Evolutionary conservation across 2,329 filamentous ascomycete species (phyloP).

Genomic region (Xylariaceae sp.): DNA sequence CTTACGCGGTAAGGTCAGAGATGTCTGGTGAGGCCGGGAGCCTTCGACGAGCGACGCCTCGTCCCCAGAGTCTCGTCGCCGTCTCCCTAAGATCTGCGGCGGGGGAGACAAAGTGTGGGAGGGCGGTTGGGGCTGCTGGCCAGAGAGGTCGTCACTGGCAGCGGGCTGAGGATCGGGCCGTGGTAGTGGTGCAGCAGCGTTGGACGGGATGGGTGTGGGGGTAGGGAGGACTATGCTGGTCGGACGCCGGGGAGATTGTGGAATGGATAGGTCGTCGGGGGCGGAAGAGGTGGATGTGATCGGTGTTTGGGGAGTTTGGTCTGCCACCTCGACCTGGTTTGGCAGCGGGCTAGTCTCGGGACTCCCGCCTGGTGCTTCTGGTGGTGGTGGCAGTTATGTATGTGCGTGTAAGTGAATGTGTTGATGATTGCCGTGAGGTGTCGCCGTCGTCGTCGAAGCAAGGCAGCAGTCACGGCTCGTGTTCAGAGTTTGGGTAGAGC

Average conservation of each 20-base stretch:
- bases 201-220: slow-evolving; percentile 28
- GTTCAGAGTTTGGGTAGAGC: slow-evolving; percentile 12
- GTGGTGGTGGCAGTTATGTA: slow-evolving; percentile 17
- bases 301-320: slow-evolving; percentile 56
- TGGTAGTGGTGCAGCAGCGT: slow-evolving; percentile 20
- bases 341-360: slow-evolving; percentile 41
- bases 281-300: slow-evolving; percentile 56
- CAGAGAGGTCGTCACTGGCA: slow-evolving; percentile 11
- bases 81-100: slow-evolving; percentile 52
- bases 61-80: slow-evolving; percentile 47
- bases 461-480: slow-evolving; percentile 7
- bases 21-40: slow-evolving; percentile 17
- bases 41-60: slow-evolving; percentile 29
- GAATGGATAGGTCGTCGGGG: slow-evolving; percentile 64
- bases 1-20: slow-evolving; percentile 37
- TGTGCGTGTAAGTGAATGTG: neutral
- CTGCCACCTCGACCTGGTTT: slow-evolving; percentile 65
- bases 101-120: slow-evolving; percentile 10
- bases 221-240: slow-evolving; percentile 46
- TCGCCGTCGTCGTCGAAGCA: too few species aligned
- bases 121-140: slow-evolving; percentile 7
- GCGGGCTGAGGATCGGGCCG: slow-evolving; percentile 4
- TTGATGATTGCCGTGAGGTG: slow-evolving; percentile 1
- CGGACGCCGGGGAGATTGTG: slow-evolving; percentile 50
- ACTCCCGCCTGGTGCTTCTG: slow-evolving; percentile 34